Conservation (phyloP, 1,284 basidiomycete genomes). For the Irpex lacteus region DNA sequence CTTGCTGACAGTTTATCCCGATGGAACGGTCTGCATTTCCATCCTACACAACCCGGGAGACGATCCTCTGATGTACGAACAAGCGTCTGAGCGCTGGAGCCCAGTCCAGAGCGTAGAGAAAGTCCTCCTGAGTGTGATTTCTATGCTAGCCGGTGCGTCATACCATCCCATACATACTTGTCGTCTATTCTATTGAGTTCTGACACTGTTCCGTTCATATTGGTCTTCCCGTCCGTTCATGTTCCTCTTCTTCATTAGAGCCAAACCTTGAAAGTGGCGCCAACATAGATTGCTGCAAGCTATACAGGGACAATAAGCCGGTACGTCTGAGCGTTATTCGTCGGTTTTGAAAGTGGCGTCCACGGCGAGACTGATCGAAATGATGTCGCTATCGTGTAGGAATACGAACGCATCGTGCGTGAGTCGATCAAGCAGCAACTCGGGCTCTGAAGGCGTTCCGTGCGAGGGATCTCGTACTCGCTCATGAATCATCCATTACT, state of each 20-base stretch:
- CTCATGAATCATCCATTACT: background rate
- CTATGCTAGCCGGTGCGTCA: conserved; percentile 90
- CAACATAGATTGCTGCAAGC: conserved; percentile 96
- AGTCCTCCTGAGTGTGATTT: conserved; percentile 92
- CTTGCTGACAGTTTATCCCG: conserved; percentile 71
- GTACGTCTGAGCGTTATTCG: conserved; percentile 30
- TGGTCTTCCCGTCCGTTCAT: background rate
- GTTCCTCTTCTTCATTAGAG: conserved; percentile 45
- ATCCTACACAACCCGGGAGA: conserved; percentile 98
- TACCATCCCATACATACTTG: background rate
- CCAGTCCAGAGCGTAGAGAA: conserved; percentile 98
- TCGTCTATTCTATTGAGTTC: conserved; percentile 3
- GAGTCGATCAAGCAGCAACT: conserved; percentile 72
- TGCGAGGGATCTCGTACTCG: background rate
- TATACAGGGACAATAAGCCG: conserved; percentile 83
- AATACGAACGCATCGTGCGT: conserved; percentile 72
- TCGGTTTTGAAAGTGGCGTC: background rate
- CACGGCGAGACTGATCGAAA: background rate
- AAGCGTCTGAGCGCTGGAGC: conserved; percentile 96
- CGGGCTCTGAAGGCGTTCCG: conserved; percentile 44
- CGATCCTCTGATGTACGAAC: conserved; percentile 88
- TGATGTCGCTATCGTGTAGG: conserved; percentile 30
- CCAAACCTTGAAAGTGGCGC: conserved; percentile 99
- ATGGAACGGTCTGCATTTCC: conserved; percentile 97
- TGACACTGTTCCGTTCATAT: background rate